phyloP scores from a whole-genome alignment of 1,284 basidiomycete genomes.

The Chiua sp. region DNA sequence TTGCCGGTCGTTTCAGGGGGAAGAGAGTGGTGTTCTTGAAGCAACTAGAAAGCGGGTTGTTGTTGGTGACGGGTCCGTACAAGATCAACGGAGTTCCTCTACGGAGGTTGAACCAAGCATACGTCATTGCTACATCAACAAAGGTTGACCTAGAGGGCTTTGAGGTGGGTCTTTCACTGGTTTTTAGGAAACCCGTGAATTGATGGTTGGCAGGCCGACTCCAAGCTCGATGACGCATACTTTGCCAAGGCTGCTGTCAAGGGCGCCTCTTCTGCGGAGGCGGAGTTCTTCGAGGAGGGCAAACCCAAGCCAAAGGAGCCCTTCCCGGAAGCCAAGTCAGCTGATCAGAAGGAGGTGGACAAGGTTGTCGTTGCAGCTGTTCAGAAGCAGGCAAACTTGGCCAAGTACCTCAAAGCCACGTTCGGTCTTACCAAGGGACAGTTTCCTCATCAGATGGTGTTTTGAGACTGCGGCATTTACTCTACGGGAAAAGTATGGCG shows the following conservation, averaged over 20 bases:
- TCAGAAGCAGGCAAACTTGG: conserved; percentile 92
- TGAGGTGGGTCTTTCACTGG: conserved; percentile 53
- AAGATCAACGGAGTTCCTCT: conserved; percentile 99
- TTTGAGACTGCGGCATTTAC: conserved; percentile 54
- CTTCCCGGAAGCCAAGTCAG: conserved; percentile 88
- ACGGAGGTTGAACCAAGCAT: conserved; percentile 98
- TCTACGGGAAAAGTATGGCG: conserved; percentile 16
- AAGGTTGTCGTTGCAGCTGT: conserved; percentile 83
- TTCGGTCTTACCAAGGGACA: conserved; percentile 97
- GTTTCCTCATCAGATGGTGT: conserved; percentile 87
- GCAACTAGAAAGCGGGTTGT: conserved; percentile 91
- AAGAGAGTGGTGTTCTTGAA: conserved; percentile 99
- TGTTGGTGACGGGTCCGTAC: conserved; percentile 98
- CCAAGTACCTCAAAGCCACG: conserved; percentile 93
- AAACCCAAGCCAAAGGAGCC: conserved; percentile 93
- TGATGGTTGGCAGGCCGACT: conserved; percentile 62
- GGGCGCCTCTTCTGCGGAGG: conserved; percentile 82
- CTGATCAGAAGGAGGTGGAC: conserved; percentile 95
- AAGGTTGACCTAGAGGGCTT: conserved; percentile 87
- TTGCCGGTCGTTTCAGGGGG: conserved; percentile 98
- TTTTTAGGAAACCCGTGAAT: conserved; percentile 8
- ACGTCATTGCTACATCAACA: conserved; percentile 98
- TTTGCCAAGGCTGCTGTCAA: conserved; percentile 86
- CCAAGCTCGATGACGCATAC: conserved; percentile 95
- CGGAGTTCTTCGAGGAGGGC: conserved; percentile 95